These are phyloP conservation scores for Quillaja saponaria DNA, from an alignment of 306 rosid species.

Conservation along the genomic window DNA sequence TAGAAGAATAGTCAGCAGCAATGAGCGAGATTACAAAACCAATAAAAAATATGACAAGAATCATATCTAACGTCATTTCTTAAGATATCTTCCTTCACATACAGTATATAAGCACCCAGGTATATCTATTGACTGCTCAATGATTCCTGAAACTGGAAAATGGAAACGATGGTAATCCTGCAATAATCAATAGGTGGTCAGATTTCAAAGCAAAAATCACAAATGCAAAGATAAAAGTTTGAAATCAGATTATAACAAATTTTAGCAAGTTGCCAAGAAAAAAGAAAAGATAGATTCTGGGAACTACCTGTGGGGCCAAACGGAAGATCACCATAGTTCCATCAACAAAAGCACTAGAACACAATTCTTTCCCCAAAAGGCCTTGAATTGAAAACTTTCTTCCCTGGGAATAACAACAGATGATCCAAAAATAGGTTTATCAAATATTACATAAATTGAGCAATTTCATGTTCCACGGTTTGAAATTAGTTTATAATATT, in stretches of 20 bases:
- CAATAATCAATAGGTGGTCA: constrained; percentile 23
- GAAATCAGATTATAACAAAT: constrained; percentile 17
- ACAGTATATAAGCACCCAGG: constrained; percentile 94
- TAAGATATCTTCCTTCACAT: constrained; percentile 33
- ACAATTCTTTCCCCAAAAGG: constrained; percentile 70
- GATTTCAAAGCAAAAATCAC: not conserved
- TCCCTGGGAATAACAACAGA: constrained; percentile 58
- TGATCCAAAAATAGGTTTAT: not conserved
- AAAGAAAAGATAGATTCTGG: constrained; percentile 1
- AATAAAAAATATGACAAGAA: not conserved
- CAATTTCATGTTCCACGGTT: too few relatives aligned
- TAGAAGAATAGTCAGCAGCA: not conserved
- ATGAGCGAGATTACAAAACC: constrained; percentile 23
- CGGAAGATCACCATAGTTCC: constrained; percentile 94
- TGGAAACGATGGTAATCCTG: constrained; percentile 99
- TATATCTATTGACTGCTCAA: constrained; percentile 68
- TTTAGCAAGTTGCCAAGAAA: constrained; percentile 17
- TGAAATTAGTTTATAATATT: constrained; percentile 1
- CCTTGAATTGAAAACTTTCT: constrained; percentile 89
- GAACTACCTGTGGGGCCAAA: constrained; percentile 91
- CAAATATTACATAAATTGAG: not conserved
- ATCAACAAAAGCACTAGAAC: constrained; percentile 63
- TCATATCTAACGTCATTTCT: constrained; percentile 9
- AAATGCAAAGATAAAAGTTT: constrained; percentile 12
- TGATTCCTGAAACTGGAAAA: constrained; percentile 74